These are phyloP conservation scores for Crithidia expoeki DNA, from an alignment of 208 protist genomes.

Conservation along the genomic window DNA sequence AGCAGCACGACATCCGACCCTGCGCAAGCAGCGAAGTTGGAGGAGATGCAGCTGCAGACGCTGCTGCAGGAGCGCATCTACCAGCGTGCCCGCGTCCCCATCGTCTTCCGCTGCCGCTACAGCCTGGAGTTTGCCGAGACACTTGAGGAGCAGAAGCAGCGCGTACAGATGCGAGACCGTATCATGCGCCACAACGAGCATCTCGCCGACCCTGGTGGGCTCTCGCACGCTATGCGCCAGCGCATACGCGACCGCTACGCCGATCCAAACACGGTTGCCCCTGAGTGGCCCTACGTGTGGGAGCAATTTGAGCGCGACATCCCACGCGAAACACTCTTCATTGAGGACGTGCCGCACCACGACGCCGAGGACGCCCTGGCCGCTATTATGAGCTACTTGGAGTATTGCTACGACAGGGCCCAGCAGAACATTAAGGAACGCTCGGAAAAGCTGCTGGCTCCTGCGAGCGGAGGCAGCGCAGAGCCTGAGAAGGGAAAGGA, in stretches of 20 bases:
- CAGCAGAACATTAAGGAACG: conserved; percentile 28
- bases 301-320: conserved; percentile 65
- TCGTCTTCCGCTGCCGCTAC: conserved; percentile 45
- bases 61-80: conserved; percentile 34
- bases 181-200: conserved; percentile 18
- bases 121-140: conserved; percentile 29
- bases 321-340: conserved; percentile 53
- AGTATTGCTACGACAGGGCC: conserved; percentile 50
- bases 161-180: conserved; percentile 22
- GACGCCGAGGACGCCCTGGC: conserved; percentile 45
- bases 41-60: conserved; percentile 32
- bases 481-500: not conserved
- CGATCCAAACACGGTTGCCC: conserved; percentile 29
- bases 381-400: conserved; percentile 57
- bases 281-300: conserved; percentile 60
- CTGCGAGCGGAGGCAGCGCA: not conserved
- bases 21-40: conserved; percentile 11
- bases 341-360: conserved; percentile 43
- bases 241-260: conserved; percentile 22
- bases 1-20: not conserved
- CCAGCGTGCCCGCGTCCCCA: conserved; percentile 25
- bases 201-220: conserved; percentile 6
- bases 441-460: conserved; percentile 21
- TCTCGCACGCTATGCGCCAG: conserved; percentile 14
- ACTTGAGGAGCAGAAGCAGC: conserved; percentile 21